These are phyloP conservation scores for Theileria equi DNA, from an alignment of 169 alveolate species.

Conservation along the genomic window DNA sequence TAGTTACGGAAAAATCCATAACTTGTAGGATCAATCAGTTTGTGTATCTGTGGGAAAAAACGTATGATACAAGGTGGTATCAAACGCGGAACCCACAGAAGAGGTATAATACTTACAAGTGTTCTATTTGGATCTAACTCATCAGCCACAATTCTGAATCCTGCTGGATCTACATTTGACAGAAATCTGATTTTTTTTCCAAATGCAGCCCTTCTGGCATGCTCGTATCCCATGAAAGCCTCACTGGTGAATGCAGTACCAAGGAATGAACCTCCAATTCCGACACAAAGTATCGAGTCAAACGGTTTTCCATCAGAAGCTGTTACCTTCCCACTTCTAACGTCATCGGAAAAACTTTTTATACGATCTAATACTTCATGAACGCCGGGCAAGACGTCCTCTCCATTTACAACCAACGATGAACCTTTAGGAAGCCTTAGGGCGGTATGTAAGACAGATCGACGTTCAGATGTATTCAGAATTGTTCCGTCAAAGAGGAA, in stretches of 20 bases:
- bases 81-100: neutral
- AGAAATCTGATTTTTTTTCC: slow-evolving; percentile 86
- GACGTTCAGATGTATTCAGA: slow-evolving; percentile 91
- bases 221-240: slow-evolving; percentile 71
- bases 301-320: slow-evolving; percentile 91
- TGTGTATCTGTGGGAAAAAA: neutral
- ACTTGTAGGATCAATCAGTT: no score
- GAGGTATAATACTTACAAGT: slow-evolving; percentile 40
- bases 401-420: slow-evolving; percentile 13
- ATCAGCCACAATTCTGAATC: slow-evolving; percentile 86
- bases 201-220: slow-evolving; percentile 30
- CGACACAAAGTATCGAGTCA: slow-evolving; percentile 89
- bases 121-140: slow-evolving; percentile 93
- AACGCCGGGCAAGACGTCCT: slow-evolving; percentile 30
- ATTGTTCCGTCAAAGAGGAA: slow-evolving; percentile 82
- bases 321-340: slow-evolving; percentile 82
- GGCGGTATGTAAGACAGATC: slow-evolving; percentile 96
- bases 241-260: slow-evolving; percentile 92
- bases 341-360: slow-evolving; percentile 66
- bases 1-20: no score
- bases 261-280: slow-evolving; percentile 98
- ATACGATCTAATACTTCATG: slow-evolving; percentile 72
- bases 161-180: slow-evolving; percentile 99
- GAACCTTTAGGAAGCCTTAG: slow-evolving; percentile 77
- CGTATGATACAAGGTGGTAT: neutral